Evolutionary conservation across 164 flowering plant species (phyloP).

Genomic region (Annona squamosa): DNA sequence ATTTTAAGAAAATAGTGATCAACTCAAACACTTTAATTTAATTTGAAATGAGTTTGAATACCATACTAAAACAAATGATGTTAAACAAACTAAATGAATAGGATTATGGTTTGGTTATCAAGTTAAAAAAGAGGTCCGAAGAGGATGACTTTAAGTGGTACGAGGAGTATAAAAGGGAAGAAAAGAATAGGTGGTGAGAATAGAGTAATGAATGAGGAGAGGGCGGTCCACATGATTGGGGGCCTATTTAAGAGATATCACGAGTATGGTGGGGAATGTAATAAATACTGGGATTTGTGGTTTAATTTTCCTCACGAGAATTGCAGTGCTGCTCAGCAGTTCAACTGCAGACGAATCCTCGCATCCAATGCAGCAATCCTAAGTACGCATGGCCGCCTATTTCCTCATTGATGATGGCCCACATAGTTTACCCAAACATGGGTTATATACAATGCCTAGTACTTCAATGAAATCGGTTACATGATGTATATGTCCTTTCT

Average conservation of each 20-base stretch:
- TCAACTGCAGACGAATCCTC: too few relatives aligned
- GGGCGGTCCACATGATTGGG: background rate
- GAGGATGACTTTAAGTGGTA: background rate
- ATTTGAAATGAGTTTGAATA: background rate
- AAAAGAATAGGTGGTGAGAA: background rate
- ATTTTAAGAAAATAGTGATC: background rate
- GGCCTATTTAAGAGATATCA: background rate
- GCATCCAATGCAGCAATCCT: too few relatives aligned
- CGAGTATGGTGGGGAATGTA: conserved; percentile 5
- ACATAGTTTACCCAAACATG: too few relatives aligned
- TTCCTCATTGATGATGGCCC: too few relatives aligned
- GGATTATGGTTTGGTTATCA: background rate
- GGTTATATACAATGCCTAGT: too few relatives aligned
- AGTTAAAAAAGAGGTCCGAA: too few relatives aligned
- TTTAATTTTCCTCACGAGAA: conserved; percentile 7
- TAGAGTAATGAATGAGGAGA: background rate
- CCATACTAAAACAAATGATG: background rate
- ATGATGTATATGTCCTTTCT: too few relatives aligned
- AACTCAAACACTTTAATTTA: background rate
- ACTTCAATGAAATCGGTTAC: too few relatives aligned
- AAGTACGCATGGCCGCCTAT: too few relatives aligned
- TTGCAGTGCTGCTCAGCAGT: background rate
- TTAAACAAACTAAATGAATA: too few relatives aligned
- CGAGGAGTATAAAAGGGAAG: background rate
- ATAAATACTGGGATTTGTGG: background rate